A percentile compares a stretch with the other conserved stretches of the same genome.
phyloP scores from a whole-genome alignment of 2,329 filamentous ascomycete genomes.

The Fusarium equiseti region DNA sequence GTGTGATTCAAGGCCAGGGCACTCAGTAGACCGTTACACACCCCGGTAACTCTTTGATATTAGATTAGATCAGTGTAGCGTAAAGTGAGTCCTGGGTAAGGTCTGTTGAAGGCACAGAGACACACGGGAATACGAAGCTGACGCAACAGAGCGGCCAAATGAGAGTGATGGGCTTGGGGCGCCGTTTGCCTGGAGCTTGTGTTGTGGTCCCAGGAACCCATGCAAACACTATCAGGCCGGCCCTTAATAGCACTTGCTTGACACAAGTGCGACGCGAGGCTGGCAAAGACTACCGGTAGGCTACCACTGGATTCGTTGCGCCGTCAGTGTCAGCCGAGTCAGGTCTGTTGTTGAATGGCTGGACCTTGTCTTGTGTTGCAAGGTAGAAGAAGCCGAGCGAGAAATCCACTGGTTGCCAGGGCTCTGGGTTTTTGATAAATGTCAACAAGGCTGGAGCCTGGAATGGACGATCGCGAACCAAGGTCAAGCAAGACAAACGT shows the following conservation, averaged over 20 bases:
- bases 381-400: constrained; percentile 9
- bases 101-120: constrained; percentile 21
- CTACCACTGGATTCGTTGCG: constrained; percentile 34
- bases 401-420: constrained; percentile 38
- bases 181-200: constrained; percentile 29
- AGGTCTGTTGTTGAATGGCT: constrained; percentile 21
- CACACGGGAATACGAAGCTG: constrained; percentile 46
- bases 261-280: constrained; percentile 43
- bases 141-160: constrained; percentile 39
- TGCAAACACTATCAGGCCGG: constrained; percentile 38
- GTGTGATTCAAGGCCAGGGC: constrained; percentile 48
- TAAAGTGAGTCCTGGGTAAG: constrained; percentile 12
- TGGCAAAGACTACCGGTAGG: constrained; percentile 32
- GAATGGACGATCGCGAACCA: constrained; percentile 33
- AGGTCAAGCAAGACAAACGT: constrained; percentile 28
- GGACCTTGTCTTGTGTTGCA: constrained; percentile 26
- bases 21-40: constrained; percentile 43
- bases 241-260: constrained; percentile 34
- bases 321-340: constrained; percentile 29
- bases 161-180: constrained; percentile 22
- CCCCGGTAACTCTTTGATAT: constrained; percentile 33
- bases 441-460: constrained; percentile 44
- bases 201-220: constrained; percentile 31
- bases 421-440: constrained; percentile 22
- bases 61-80: constrained; percentile 30